Base-by-base conservation (phyloP, 345 rosid species). In the Populus tremula region DNA sequence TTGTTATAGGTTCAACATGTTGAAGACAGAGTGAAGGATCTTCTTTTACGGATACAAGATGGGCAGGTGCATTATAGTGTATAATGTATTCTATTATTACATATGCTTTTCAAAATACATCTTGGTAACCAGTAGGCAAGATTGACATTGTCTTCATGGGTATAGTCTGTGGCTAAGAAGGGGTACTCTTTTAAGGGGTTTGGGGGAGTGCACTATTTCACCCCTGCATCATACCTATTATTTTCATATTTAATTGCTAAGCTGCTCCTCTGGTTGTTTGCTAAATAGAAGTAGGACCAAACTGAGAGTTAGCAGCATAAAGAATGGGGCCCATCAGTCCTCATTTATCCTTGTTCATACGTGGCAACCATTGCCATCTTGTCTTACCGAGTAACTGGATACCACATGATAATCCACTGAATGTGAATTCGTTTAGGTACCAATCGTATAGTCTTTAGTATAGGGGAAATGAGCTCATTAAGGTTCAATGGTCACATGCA, bases 1-100 rank as follows among this genome's bases (percentile, higher is more conserved):
- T 38, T 79, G 23, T 66, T 77, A 73, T 84, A 95, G 99, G 98
- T 91, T 85, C 90, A 88, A 87, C 84, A 86, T 75, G 97, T 91
- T 68, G 96, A 93, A 70, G 98, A 95, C 83, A 87, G 77, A 78
- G 92, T 95, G 61, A 90, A 88, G 85, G 82, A 85, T 70, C 76
- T 86, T 80, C 98, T 93, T 76, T 73, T 90, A 71, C 77, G 75
- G 73, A 85, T 84, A 83, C 87, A 86, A 74, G 79, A 90, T 77
- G 97, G 89, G 8, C 70, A 84, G 93, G 98, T 93, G 12, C 31
- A 25, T 47, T 21, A 80, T 21, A 67, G 62, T 29, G 20, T 39
- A 23, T 23, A 11, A 4, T 21, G 64, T 68, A 8, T 38, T 35
- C 5, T 67, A 11, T 35, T 0, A 18, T 17, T 5, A 21, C n/a